These are phyloP conservation scores for Atractiella rhizophila DNA, from an alignment of 768 basidiomycete species.

Conservation along the genomic window DNA sequence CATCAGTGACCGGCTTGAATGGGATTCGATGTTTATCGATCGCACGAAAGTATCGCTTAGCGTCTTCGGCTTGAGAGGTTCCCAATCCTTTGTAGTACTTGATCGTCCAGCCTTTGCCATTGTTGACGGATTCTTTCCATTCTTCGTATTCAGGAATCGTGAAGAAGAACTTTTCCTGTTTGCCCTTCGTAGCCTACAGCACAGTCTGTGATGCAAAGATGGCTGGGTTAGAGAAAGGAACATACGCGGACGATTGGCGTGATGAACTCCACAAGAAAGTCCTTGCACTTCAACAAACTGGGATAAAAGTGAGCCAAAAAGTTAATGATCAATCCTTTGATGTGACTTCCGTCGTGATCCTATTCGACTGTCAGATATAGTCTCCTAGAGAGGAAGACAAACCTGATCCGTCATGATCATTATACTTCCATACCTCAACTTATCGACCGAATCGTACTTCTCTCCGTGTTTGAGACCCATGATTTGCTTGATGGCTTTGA, in stretches of 20 bases:
- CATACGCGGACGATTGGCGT: constrained; percentile 86
- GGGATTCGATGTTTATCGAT: constrained; percentile 88
- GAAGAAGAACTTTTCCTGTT: constrained; percentile 63
- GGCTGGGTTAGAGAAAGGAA: not conserved
- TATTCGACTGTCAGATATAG: constrained; percentile 19
- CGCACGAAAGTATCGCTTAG: constrained; percentile 70
- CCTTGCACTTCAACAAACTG: constrained; percentile 63
- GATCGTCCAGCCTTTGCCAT: constrained; percentile 53
- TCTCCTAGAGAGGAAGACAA: constrained; percentile 11
- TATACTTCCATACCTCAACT: constrained; percentile 67
- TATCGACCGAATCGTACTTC: constrained; percentile 41
- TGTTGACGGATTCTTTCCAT: constrained; percentile 56
- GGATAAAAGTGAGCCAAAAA: constrained; percentile 94
- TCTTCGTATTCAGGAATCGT: constrained; percentile 89
- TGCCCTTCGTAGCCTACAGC: constrained; percentile 56
- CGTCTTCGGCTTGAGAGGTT: constrained; percentile 68
- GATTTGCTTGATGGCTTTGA: constrained; percentile 92
- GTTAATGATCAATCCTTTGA: constrained; percentile 97
- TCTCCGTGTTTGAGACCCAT: constrained; percentile 87
- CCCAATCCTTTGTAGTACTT: constrained; percentile 99
- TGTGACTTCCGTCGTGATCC: constrained; percentile 99
- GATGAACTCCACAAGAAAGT: constrained; percentile 90
- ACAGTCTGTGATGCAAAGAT: not conserved
- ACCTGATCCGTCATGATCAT: constrained; percentile 99
- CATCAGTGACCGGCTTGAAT: constrained; percentile 52